A percentile compares a stretch with the other conserved stretches of the same genome.
Conservation (phyloP, 129 eudicot genomes). For the Saposhnikovia divaricata region DNA sequence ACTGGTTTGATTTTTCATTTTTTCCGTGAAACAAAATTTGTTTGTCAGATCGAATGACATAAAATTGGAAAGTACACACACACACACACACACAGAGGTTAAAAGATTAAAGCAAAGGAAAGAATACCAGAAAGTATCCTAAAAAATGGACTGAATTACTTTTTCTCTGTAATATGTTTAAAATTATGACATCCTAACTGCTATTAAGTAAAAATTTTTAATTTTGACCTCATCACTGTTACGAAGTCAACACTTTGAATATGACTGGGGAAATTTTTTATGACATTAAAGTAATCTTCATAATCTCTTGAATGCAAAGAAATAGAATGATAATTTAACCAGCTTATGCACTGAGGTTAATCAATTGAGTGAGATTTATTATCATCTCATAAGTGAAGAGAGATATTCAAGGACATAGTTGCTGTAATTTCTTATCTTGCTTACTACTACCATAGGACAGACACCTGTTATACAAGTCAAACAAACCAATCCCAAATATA, state of each 20-base stretch:
- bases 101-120: neutral
- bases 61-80: neutral
- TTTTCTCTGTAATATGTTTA: neutral
- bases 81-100: neutral
- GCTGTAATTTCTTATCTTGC: neutral
- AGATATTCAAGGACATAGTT: neutral
- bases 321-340: neutral
- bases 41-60: neutral
- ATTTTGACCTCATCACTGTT: neutral
- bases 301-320: neutral
- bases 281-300: neutral
- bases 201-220: neutral
- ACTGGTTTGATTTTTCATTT: neutral
- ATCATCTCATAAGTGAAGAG: neutral
- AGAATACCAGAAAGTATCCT: neutral
- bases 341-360: neutral
- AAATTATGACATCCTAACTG: neutral
- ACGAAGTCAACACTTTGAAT: neutral
- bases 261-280: neutral
- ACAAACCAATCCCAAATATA: neutral
- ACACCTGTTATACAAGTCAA: neutral
- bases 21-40: neutral
- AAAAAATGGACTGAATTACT: neutral
- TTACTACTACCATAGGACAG: neutral
- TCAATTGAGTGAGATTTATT: neutral